phyloP scores from a whole-genome alignment of 176 grass and related monocot genomes.

The Melocanna baccifera region DNA sequence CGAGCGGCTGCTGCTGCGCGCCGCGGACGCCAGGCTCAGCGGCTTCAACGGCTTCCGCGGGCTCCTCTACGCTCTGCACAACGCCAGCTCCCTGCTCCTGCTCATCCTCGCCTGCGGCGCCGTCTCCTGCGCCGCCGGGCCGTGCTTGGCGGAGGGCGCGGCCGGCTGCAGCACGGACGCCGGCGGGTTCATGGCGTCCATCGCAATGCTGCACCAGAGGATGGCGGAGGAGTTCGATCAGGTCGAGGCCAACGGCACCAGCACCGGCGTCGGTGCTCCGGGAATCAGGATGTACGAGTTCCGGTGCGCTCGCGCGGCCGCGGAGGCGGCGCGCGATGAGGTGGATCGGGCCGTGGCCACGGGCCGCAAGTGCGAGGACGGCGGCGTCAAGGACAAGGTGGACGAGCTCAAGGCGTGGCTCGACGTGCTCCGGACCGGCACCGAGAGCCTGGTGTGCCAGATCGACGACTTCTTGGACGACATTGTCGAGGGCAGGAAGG shows the following conservation, averaged over 20 bases:
- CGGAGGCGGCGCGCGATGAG: constrained; percentile 67
- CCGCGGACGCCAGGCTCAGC: constrained; percentile 48
- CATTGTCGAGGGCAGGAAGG: constrained; percentile 97
- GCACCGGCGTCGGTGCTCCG: background rate
- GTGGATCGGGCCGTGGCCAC: constrained; percentile 47
- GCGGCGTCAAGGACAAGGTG: constrained; percentile 57
- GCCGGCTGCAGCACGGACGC: background rate
- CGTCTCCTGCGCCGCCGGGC: constrained; percentile 26
- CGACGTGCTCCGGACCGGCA: constrained; percentile 71
- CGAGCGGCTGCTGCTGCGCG: constrained; percentile 50
- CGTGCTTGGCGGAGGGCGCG: background rate
- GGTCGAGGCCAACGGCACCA: constrained; percentile 12
- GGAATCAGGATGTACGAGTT: constrained; percentile 74
- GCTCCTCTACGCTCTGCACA: constrained; percentile 71
- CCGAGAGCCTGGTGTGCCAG: constrained; percentile 81
- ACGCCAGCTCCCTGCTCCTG: constrained; percentile 85
- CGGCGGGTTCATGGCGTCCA: constrained; percentile 57
- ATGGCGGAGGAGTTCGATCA: constrained; percentile 47
- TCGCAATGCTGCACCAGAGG: constrained; percentile 73
- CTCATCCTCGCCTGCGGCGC: constrained; percentile 60
- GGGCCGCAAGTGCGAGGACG: constrained; percentile 33
- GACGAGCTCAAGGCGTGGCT: constrained; percentile 76
- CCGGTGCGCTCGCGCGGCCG: constrained; percentile 46
- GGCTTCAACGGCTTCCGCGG: constrained; percentile 93
- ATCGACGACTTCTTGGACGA: constrained; percentile 98